A percentile compares a stretch with the other conserved stretches of the same genome.
Evolutionary conservation across 2,329 filamentous ascomycete genomes (phyloP).

Genomic region (Corniculantispora saksenae): DNA sequence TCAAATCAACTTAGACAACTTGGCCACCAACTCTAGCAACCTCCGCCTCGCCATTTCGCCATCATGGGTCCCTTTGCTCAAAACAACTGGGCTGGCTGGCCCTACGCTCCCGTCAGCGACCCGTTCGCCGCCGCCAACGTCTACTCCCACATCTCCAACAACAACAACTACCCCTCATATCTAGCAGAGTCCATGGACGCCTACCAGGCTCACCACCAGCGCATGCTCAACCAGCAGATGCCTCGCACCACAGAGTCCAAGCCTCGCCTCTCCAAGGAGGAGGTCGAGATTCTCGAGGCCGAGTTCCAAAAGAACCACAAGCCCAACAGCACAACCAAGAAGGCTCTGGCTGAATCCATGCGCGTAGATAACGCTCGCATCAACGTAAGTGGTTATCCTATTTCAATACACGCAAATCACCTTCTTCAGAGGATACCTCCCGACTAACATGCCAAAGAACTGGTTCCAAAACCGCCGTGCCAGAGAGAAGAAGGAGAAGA

Average conservation of each 20-base stretch:
- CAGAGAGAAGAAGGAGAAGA: constrained; percentile 65
- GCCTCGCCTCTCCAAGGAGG: constrained; percentile 57
- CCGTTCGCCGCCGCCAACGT: constrained; percentile 35
- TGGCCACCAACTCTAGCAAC: background rate
- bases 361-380: constrained; percentile 64
- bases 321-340: constrained; percentile 63
- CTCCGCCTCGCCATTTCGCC: too few species aligned
- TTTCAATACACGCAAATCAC: background rate
- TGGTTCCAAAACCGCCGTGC: constrained; percentile 70
- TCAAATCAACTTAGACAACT: background rate
- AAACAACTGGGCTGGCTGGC: constrained; percentile 38
- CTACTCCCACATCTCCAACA: constrained; percentile 34
- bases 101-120: constrained; percentile 32
- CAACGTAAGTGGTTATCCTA: constrained; percentile 49
- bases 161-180: constrained; percentile 37
- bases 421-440: background rate
- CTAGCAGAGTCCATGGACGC: constrained; percentile 41
- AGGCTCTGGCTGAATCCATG: constrained; percentile 61
- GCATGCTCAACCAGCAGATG: constrained; percentile 40
- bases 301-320: constrained; percentile 67
- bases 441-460: constrained; percentile 52
- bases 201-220: constrained; percentile 39
- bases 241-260: constrained; percentile 49
- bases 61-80: constrained; percentile 38
- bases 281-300: constrained; percentile 59